phyloP scores from a whole-genome alignment of 2,329 filamentous ascomycete species.

The Lasiodiplodia citricola region DNA sequence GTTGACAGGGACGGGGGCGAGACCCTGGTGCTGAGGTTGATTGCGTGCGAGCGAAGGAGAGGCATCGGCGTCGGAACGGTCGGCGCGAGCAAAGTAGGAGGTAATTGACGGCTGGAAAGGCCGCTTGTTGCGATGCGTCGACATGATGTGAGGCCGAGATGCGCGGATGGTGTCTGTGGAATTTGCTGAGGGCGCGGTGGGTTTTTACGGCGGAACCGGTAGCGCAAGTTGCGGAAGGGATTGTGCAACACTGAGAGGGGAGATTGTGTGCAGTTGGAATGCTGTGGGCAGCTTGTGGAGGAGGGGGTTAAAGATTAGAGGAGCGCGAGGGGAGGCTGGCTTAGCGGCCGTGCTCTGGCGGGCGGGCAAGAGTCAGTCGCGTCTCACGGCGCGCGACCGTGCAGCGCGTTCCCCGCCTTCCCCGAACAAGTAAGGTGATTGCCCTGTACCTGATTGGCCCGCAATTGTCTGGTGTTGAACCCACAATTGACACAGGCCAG shows the following conservation, averaged over 20 bases:
- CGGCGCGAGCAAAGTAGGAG: slow-evolving; percentile 46
- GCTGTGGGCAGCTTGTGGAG: background rate
- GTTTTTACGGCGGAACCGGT: background rate
- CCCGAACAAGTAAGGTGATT: slow-evolving; percentile 6
- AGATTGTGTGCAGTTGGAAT: background rate
- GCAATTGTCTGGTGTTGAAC: background rate
- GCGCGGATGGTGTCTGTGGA: background rate
- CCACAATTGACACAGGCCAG: background rate
- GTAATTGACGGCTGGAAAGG: slow-evolving; percentile 53
- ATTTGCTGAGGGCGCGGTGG: background rate
- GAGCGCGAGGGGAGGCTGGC: background rate
- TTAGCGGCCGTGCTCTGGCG: background rate
- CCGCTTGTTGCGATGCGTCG: slow-evolving; percentile 46
- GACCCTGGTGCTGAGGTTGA: background rate
- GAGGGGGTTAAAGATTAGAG: background rate
- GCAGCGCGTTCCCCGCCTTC: slow-evolving; percentile 2
- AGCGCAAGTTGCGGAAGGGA: background rate
- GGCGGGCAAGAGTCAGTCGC: slow-evolving; percentile 11
- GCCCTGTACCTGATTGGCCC: slow-evolving; percentile 1
- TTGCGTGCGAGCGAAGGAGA: background rate
- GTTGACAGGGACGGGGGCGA: slow-evolving; percentile 60
- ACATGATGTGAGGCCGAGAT: slow-evolving; percentile 24
- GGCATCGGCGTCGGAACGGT: slow-evolving; percentile 28
- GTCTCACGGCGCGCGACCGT: slow-evolving; percentile 7
- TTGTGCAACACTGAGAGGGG: background rate